Conservation (phyloP, 371 early-diverging fungal species). For the Astathelohania contejeani region DNA sequence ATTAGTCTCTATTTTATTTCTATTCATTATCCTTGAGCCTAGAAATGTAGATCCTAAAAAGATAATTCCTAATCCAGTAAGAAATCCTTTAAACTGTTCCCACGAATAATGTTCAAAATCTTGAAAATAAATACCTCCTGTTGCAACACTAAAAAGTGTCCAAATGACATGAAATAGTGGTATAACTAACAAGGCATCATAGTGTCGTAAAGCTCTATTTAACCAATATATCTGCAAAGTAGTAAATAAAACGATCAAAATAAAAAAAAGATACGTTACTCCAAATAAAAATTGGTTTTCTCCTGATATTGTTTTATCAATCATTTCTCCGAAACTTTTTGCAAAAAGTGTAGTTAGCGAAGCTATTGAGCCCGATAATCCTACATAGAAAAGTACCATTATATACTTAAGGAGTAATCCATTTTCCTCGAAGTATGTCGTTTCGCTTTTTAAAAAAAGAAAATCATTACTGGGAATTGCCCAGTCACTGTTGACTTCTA, state of each 20-base stretch:
- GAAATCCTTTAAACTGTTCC: constrained; percentile 57
- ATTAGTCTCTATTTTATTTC: constrained; percentile 5
- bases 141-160: constrained; percentile 59
- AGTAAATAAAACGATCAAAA: constrained; percentile 60
- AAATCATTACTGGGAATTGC: constrained; percentile 28
- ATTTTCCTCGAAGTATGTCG: constrained; percentile 43
- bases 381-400: constrained; percentile 50
- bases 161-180: constrained; percentile 68
- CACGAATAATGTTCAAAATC: constrained; percentile 60
- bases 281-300: constrained; percentile 59
- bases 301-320: constrained; percentile 56
- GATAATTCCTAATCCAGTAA: constrained; percentile 57
- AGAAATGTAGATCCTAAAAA: constrained; percentile 60
- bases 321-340: constrained; percentile 62
- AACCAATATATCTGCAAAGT: constrained; percentile 65
- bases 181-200: constrained; percentile 66
- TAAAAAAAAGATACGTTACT: constrained; percentile 59
- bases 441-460: constrained; percentile 20
- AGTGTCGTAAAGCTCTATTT: constrained; percentile 62
- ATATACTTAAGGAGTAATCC: constrained; percentile 42
- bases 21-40: constrained; percentile 52
- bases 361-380: constrained; percentile 58
- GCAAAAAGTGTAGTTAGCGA: constrained; percentile 65
- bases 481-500: constrained; percentile 59
- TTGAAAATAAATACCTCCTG: constrained; percentile 66